Evolutionary conservation across 352 stramenopile species (phyloP), one percentile per base, ranked within the genome.

Genomic region (Phytophthora chlamydospora): DNA sequence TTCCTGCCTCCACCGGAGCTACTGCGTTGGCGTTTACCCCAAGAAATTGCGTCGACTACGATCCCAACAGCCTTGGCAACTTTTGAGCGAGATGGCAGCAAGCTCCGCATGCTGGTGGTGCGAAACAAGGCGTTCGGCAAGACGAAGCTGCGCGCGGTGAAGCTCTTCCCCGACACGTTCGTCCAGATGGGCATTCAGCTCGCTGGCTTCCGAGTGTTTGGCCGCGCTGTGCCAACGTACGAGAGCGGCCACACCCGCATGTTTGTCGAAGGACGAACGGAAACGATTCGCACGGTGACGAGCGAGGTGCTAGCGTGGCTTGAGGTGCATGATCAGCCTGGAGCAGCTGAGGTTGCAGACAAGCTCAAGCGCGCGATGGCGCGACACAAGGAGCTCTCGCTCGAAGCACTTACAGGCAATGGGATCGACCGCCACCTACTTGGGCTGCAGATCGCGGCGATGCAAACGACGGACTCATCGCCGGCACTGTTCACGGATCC

Each of bases 121-220:
- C 75, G 82, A 33, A 95, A 91, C 74, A 79, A 87, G 38, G 74
- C 72, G n/a, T 97, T 95, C 53, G 89, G 90, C 32, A 93, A 89
- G 42, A 75, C 56, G 4, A 80, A 80, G 27, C 88, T 98, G 29
- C 97, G 96, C 57, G 45, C 73, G 0, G 66, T 83, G 27, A 74
- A 73, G 13, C 82, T 97, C 41, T 97, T 93, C 41, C 93, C 96
- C 3, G 96, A 98, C 75, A 93, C 91, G 8, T 98, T 96, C 57
- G 81, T 97, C 19, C 96, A 99, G 73, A 91, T 98, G 74, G 92
- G 82, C 8, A 95, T 98, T 45, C 95, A 99, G 62, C 70, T 98
- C 13, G 92, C 91, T 1, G 87, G 89, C 0, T 98, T 90, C 58
- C 80, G 89, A 49, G 77, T 98, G 1, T 97, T 91, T 80, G 80